These are phyloP conservation scores for Sporothrix protearum DNA, from an alignment of 2,329 filamentous ascomycete genomes.

Conservation along the genomic window DNA sequence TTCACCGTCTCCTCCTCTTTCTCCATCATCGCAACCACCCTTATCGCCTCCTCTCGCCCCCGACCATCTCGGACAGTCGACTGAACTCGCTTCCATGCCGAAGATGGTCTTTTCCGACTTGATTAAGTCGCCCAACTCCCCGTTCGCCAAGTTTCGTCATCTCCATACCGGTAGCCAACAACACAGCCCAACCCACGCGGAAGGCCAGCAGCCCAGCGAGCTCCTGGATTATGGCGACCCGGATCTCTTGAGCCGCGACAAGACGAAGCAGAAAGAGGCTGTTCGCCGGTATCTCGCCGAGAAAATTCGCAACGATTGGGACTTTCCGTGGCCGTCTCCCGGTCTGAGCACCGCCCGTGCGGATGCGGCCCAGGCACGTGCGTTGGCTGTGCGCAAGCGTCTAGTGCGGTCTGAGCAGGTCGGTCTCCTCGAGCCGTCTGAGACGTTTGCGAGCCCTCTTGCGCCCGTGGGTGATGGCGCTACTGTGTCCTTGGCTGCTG, in stretches of 20 bases:
- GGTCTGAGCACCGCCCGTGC: neutral
- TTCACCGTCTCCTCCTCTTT: neutral
- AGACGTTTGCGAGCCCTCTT: constrained; percentile 23
- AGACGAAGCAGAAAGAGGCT: constrained; percentile 60
- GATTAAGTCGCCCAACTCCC: constrained; percentile 54
- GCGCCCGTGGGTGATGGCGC: neutral
- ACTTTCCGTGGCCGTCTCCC: constrained; percentile 52
- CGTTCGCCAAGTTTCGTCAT: constrained; percentile 50
- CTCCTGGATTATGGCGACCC: constrained; percentile 49
- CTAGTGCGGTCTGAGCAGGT: constrained; percentile 19
- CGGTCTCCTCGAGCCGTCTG: constrained; percentile 17
- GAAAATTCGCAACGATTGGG: constrained; percentile 58
- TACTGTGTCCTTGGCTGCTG: neutral
- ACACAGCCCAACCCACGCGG: constrained; percentile 27
- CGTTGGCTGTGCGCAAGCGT: neutral
- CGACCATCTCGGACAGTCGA: neutral
- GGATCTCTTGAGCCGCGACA: constrained; percentile 60
- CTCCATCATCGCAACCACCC: neutral
- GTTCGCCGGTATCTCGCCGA: constrained; percentile 53
- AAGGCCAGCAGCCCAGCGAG: neutral
- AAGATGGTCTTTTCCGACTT: constrained; percentile 59
- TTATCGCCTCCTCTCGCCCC: neutral
- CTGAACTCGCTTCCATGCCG: constrained; percentile 27
- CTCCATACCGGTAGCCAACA: constrained; percentile 34
- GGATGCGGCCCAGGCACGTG: neutral